Conservation (phyloP, 768 basidiomycete species). For the Rhodosporidiobolus odoratus region DNA sequence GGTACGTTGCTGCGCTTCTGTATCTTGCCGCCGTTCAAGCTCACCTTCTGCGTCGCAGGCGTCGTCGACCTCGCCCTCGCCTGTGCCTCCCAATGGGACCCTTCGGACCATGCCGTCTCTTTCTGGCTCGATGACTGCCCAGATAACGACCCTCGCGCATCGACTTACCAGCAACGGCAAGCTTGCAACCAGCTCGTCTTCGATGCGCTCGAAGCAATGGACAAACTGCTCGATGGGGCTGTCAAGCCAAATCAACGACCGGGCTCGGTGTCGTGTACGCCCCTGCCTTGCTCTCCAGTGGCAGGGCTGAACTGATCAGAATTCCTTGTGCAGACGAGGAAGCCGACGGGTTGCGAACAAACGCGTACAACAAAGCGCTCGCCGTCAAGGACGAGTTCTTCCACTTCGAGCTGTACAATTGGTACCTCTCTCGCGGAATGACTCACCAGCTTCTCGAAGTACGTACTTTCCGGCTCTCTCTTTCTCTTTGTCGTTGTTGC, state of each 20-base stretch:
- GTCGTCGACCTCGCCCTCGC: constrained; percentile 76
- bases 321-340: constrained; percentile 49
- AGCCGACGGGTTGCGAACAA: constrained; percentile 66
- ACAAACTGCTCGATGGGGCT: constrained; percentile 56
- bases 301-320: background rate
- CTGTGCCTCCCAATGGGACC: constrained; percentile 73
- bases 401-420: constrained; percentile 89
- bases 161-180: constrained; percentile 59
- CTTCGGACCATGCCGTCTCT: constrained; percentile 56
- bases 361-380: constrained; percentile 82
- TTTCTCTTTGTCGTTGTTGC: background rate
- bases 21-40: background rate
- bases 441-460: constrained; percentile 90
- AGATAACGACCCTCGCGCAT: constrained; percentile 57
- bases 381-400: constrained; percentile 83
- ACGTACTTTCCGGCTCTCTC: constrained; percentile 42
- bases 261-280: constrained; percentile 7
- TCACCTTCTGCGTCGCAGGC: constrained; percentile 51
- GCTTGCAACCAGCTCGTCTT: constrained; percentile 78
- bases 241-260: constrained; percentile 37
- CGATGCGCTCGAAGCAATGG: constrained; percentile 73
- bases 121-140: constrained; percentile 66
- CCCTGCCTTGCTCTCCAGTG: too few species aligned
- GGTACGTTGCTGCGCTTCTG: constrained; percentile 50
- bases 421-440: constrained; percentile 72